Evolutionary conservation across 2,329 filamentous ascomycete genomes (phyloP), one percentile per base, ranked within the genome.

Genomic region (Fusarium pseudonygamai): DNA sequence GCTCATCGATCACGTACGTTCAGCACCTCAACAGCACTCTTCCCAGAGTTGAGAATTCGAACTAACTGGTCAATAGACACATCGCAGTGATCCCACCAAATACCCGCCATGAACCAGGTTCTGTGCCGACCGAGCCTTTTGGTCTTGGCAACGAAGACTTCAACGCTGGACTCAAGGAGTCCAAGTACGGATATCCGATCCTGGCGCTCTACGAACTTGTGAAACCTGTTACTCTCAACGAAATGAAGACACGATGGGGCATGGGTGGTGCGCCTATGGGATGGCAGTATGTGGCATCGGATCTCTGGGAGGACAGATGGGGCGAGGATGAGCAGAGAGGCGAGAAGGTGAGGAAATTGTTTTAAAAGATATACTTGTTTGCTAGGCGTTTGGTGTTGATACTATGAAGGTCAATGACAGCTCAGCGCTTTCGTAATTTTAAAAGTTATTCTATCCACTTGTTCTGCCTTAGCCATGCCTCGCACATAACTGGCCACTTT

Each of bases 121-220:
- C 57, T 9, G 75, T 76, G 16, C 74, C 72, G 15, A 47, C 28
- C 6, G 69, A 69, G n/a, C 78, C 78, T 5, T 50, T 67, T 26
- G 79, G 79, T 18, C 73, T 79, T 15, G 78, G 78, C 39, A 80
- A 80, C 40, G 53, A 67, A 20, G 76, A 80, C 32, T 80, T 79
- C 64, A 80, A 80, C 40, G 73, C 75, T 16, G 76, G 79, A 2
- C 56, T 60, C 6, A 79, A 79, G 30, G 40, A 71, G 45, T 78
- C 77, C 14, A 77, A 74, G 26, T 79, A 73, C 50, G 79, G 74
- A 14, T 80, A 80, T 57, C 78, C 75, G 4, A 66, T 80, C 15
- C 37, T 79, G 2, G 76, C 76, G 49, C 58, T 79, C 3, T 74
- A 78, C 57, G 64, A 79, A 46, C 66, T 80, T 0, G 32, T 67